Conservation (phyloP, 1,284 basidiomycete genomes). For the Neonothopanus nambi region DNA sequence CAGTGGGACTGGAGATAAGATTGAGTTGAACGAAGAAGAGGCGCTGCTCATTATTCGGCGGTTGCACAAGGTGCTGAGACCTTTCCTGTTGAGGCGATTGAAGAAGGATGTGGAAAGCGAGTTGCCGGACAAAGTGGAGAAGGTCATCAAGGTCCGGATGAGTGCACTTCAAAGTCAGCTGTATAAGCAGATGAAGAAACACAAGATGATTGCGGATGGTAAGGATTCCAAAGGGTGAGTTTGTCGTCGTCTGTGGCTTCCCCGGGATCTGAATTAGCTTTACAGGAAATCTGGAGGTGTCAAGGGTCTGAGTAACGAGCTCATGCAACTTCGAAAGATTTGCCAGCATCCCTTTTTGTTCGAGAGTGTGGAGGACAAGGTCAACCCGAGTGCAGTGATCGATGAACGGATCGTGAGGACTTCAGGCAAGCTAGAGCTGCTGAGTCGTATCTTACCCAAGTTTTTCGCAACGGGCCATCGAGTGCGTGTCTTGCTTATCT, state of each 20-base stretch:
- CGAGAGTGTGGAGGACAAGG: conserved; percentile 90
- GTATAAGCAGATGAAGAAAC: conserved; percentile 98
- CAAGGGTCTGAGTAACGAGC: conserved; percentile 92
- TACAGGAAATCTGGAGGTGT: conserved; percentile 72
- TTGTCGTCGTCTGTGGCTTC: conserved; percentile 1
- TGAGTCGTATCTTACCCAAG: conserved; percentile 92
- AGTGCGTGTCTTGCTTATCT: conserved; percentile 42
- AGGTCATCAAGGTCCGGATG: conserved; percentile 99
- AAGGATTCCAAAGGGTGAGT: conserved; percentile 74
- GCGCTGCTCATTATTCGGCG: conserved; percentile 96
- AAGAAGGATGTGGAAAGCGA: conserved; percentile 99
- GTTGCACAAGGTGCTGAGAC: conserved; percentile 96
- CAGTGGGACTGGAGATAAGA: conserved; percentile 94
- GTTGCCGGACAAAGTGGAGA: conserved; percentile 98
- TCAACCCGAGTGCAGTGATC: conserved; percentile 80
- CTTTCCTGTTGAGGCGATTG: conserved; percentile 93
- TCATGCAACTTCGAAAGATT: conserved; percentile 99
- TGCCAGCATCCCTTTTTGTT: conserved; percentile 98
- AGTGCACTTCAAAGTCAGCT: conserved; percentile 92
- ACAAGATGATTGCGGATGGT: conserved; percentile 93
- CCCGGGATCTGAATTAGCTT: conserved; percentile 7
- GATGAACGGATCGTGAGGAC: conserved; percentile 88
- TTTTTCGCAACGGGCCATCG: conserved; percentile 92
- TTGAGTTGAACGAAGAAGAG: conserved; percentile 99
- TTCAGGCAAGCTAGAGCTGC: conserved; percentile 95